These are phyloP conservation scores for Microsporum canis DNA, from an alignment of 2,329 filamentous ascomycete genomes.

Conservation along the genomic window DNA sequence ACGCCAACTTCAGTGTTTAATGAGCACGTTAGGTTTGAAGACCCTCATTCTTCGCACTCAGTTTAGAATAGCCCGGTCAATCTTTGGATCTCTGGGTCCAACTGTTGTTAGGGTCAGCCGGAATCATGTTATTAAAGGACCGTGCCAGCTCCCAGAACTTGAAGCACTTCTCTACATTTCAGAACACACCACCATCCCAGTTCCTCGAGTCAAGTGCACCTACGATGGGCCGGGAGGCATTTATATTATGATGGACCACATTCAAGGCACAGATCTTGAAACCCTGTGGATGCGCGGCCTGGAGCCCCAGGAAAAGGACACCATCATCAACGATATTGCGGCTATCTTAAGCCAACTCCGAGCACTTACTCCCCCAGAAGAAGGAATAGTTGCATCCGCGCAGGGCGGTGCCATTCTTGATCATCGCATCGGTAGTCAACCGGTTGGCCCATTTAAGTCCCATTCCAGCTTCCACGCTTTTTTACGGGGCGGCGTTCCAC, in stretches of 20 bases:
- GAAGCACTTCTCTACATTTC: constrained; percentile 13
- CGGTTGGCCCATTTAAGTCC: constrained; percentile 11
- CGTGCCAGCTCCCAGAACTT: constrained; percentile 12
- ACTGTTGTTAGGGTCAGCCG: constrained; percentile 10
- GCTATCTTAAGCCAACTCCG: constrained; percentile 13
- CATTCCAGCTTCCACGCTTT: constrained; percentile 13
- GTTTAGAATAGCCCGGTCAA: constrained; percentile 13
- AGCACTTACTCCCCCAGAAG: constrained; percentile 10
- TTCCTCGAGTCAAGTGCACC: constrained; percentile 11
- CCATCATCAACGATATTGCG: constrained; percentile 12
- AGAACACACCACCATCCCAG: constrained; percentile 13
- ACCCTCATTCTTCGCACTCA: constrained; percentile 11
- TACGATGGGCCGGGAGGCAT: constrained; percentile 13
- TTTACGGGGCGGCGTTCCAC: constrained; percentile 11
- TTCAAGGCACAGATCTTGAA: constrained; percentile 10
- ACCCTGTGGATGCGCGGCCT: constrained; percentile 12
- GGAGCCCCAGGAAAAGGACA: constrained; percentile 10
- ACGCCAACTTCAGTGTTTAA: neutral
- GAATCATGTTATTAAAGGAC: constrained; percentile 12
- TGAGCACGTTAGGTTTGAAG: constrained; percentile 9
- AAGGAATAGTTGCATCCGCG: constrained; percentile 11
- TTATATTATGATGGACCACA: constrained; percentile 12
- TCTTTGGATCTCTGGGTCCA: constrained; percentile 12
- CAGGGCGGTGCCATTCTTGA: constrained; percentile 12
- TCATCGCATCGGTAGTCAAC: constrained; percentile 12